phyloP scores from a whole-genome alignment of 805 yeast species.

The Saccharomycopsis guyanensis region DNA sequence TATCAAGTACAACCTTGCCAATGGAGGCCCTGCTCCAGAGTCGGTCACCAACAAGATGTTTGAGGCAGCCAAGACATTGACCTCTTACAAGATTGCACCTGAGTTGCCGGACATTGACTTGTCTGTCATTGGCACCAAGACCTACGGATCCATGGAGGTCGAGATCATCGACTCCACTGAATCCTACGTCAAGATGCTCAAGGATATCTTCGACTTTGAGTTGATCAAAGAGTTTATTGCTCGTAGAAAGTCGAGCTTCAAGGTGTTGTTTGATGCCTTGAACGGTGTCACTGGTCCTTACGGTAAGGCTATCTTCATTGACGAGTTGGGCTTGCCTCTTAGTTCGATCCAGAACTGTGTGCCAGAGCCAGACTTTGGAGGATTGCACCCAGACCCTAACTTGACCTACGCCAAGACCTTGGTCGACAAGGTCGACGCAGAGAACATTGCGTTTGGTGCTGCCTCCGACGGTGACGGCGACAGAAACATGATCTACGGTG shows the following conservation, averaged over 20 bases:
- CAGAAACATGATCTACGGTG: conserved; percentile 97
- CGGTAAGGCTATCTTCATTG: conserved; percentile 74
- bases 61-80: conserved; percentile 54
- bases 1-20: conserved; percentile 87
- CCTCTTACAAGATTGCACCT: conserved; percentile 49
- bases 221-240: conserved; percentile 66
- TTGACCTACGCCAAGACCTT: conserved; percentile 86
- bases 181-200: conserved; percentile 73
- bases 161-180: conserved; percentile 78
- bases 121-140: conserved; percentile 42
- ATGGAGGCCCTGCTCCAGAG: conserved; percentile 99
- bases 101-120: conserved; percentile 64
- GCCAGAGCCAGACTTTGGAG: conserved; percentile 91
- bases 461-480: conserved; percentile 99
- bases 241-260: conserved; percentile 49
- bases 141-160: conserved; percentile 55
- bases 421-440: conserved; percentile 77
- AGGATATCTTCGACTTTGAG: conserved; percentile 80
- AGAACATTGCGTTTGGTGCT: conserved; percentile 86
- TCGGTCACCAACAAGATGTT: conserved; percentile 82
- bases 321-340: conserved; percentile 72
- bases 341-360: conserved; percentile 67
- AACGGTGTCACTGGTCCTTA: conserved; percentile 98
- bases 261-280: conserved; percentile 78
- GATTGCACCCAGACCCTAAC: conserved; percentile 97